Evolutionary conservation across 2,329 filamentous ascomycete species (phyloP), one percentile per base, ranked within the genome.

Genomic region (Nigrospora oryzae): DNA sequence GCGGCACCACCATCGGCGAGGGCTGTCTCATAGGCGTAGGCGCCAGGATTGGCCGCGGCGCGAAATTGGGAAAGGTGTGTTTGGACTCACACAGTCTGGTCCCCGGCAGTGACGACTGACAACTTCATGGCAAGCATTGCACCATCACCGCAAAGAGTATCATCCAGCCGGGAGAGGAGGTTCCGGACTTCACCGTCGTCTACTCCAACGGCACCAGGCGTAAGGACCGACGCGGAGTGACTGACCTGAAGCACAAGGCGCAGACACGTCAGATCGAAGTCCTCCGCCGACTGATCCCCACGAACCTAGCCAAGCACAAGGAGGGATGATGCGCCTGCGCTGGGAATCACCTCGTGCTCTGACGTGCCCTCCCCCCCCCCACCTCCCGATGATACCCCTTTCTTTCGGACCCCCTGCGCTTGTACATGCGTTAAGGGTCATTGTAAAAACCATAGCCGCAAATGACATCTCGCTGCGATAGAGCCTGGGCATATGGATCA

Each of bases 121-220:
- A 14, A 13, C 14, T 37, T 42, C 23, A 2, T 10, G 30, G 11
- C 15, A 63, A 83, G 72, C 77, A 88, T 58, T 84, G 84, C 55
- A 88, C 84, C 17, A 71, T 90, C 42, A 83, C 84, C 8, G 75
- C 84, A 0, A 71, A 78, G 47, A 82, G 77, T 19, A 68, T 73
- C 23, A 67, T 89, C 36, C 62, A 66, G 0, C 74, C 79, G 11
- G 74, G 76, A 1, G 75, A 79, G 31, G 64, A 69, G 11, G 57
- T 90, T 0, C 76, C 77, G 0, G 83, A 88, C 48, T 80, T 77
- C 59, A 83, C 80, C 0, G 84, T 89, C 5, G 67, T 89, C 17
- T 89, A 79, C 62, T 82, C 83, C 0, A 75, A 77, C 46, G 82
- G 82, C 23, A 68, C 70, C 52, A 69, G 71, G 51, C 71, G 81